These are phyloP conservation scores for Lachnellula arida DNA, from an alignment of 2,329 filamentous ascomycete genomes.

Conservation along the genomic window DNA sequence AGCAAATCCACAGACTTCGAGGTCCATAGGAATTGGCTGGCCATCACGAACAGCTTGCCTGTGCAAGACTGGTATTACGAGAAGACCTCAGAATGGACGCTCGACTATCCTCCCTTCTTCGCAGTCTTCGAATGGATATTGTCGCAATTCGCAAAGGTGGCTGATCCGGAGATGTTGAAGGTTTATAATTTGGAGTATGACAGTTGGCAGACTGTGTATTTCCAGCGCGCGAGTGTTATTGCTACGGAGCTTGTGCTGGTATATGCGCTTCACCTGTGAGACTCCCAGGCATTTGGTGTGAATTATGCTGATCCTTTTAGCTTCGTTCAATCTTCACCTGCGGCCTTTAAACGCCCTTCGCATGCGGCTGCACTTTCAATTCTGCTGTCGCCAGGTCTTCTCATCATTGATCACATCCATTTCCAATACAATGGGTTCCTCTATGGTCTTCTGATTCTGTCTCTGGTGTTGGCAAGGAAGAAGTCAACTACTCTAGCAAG, in stretches of 20 bases:
- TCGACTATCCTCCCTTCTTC: conserved; percentile 98
- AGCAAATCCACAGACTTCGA: conserved; percentile 99
- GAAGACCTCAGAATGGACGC: conserved; percentile 97
- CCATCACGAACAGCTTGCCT: conserved; percentile 86
- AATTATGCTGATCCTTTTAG: conserved; percentile 39
- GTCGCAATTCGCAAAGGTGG: conserved; percentile 71
- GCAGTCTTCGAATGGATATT: conserved; percentile 94
- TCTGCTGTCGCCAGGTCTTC: conserved; percentile 81
- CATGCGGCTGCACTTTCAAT: conserved; percentile 87
- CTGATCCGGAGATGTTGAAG: conserved; percentile 76
- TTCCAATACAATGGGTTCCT: conserved; percentile 99
- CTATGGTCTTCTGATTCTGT: conserved; percentile 85
- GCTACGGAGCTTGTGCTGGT: conserved; percentile 77
- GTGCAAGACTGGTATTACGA: conserved; percentile 93
- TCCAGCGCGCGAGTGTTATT: conserved; percentile 87
- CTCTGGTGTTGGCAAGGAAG: conserved; percentile 75
- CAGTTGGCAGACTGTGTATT: conserved; percentile 91
- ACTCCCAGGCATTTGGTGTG: conserved; percentile 2
- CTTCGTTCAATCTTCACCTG: conserved; percentile 68
- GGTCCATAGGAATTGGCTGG: conserved; percentile 97
- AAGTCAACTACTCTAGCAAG: conserved; percentile 71
- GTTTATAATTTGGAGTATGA: conserved; percentile 79
- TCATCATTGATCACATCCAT: conserved; percentile 98
- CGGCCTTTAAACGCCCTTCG: conserved; percentile 64
- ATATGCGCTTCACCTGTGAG: conserved; percentile 73